phyloP scores from a whole-genome alignment of 2,329 filamentous ascomycete genomes.

The Sporothrix pseudoabietina region DNA sequence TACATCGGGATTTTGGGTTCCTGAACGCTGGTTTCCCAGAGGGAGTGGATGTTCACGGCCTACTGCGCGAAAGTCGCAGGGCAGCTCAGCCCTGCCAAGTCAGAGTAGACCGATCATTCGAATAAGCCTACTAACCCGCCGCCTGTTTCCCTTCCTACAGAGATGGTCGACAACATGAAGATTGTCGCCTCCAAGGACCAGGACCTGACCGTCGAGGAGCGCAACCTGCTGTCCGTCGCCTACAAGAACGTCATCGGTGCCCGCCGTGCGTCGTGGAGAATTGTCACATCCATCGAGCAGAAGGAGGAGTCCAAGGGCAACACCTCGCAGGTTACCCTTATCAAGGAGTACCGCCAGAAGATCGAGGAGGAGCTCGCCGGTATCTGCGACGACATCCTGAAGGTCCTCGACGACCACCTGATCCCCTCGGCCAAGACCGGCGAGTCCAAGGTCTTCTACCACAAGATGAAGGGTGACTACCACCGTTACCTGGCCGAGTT shows the following conservation, averaged over 20 bases:
- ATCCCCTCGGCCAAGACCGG: slow-evolving; percentile 92
- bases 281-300: slow-evolving; percentile 99
- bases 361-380: slow-evolving; percentile 95
- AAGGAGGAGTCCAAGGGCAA: slow-evolving; percentile 99
- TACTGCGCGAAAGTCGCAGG: not conserved
- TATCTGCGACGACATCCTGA: slow-evolving; percentile 96
- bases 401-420: slow-evolving; percentile 89
- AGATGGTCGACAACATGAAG: slow-evolving; percentile 99
- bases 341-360: slow-evolving; percentile 99
- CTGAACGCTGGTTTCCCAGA: not conserved
- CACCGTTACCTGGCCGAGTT: slow-evolving; percentile 99
- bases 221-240: slow-evolving; percentile 96
- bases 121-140: slow-evolving; percentile 29
- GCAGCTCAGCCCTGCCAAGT: not conserved
- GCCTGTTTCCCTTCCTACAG: slow-evolving; percentile 50
- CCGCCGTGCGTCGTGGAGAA: slow-evolving; percentile 97
- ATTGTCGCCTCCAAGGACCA: slow-evolving; percentile 85
- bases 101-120: not conserved
- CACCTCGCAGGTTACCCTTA: slow-evolving; percentile 82
- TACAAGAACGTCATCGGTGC: slow-evolving; percentile 99
- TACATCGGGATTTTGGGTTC: not conserved
- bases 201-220: slow-evolving; percentile 92
- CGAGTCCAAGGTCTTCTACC: slow-evolving; percentile 99
- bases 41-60: not conserved
- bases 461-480: slow-evolving; percentile 99